Percentiles rank a stretch among this genome's conserved stretches.
Evolutionary conservation across 2,329 filamentous ascomycete genomes (phyloP).

Genomic region (Verticillium albo-atrum): DNA sequence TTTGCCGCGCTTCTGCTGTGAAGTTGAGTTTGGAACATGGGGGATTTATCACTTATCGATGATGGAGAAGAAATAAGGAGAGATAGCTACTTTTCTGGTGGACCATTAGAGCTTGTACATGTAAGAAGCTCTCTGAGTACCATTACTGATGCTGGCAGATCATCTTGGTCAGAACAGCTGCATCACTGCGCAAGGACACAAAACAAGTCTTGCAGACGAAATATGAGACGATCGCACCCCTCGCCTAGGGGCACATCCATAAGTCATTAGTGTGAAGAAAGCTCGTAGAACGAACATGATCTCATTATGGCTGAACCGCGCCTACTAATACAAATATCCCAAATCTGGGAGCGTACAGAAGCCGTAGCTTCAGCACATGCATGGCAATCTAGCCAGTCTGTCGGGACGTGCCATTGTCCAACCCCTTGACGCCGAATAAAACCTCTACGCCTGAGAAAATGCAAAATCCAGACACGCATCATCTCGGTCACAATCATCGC

Average conservation of each 20-base stretch:
- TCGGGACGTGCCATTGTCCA: not conserved
- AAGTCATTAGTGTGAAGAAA: no score
- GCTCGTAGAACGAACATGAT: not conserved
- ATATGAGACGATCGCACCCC: no score
- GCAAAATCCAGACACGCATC: not conserved
- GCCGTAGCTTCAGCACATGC: not conserved
- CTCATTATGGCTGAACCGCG: not conserved
- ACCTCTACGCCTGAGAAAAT: not conserved
- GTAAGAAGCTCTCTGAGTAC: not conserved
- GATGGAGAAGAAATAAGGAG: not conserved
- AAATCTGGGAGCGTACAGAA: not conserved
- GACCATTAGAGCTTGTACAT: not conserved
- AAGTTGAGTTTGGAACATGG: not conserved
- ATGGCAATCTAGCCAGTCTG: not conserved
- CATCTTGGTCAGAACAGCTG: no score
- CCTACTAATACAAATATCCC: not conserved
- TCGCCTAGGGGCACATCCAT: no score
- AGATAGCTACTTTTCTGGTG: not conserved
- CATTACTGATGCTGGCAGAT: no score
- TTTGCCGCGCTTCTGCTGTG: not conserved
- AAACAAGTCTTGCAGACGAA: no score
- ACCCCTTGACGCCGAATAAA: not conserved
- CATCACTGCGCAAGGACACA: no score
- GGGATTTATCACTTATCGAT: not conserved
- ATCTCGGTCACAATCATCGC: constrained; percentile 32